Evolutionary conservation across 2,329 filamentous ascomycete species (phyloP).

Genomic region (Septoria linicola): DNA sequence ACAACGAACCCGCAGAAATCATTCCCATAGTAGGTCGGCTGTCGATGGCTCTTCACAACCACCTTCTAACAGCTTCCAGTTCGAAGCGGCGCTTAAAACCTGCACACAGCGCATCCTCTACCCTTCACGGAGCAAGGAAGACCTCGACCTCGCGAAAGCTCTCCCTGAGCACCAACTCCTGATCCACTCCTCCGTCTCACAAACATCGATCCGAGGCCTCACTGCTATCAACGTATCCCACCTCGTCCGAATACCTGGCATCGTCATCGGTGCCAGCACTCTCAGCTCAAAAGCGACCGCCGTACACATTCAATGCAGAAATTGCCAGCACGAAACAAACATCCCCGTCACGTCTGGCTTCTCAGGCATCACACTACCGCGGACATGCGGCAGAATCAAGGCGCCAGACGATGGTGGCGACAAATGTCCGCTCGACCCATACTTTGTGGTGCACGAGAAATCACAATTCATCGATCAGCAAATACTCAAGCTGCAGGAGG

Average conservation of each 20-base stretch:
- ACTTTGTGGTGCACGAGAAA: conserved; percentile 92
- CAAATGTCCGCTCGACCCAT: conserved; percentile 88
- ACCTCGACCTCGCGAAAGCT: conserved; percentile 49
- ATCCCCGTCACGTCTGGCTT: conserved; percentile 81
- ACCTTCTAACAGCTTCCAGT: conserved; percentile 55
- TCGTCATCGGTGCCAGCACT: conserved; percentile 95
- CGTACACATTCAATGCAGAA: conserved; percentile 83
- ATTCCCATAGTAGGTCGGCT: conserved; percentile 73
- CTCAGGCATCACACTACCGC: conserved; percentile 77
- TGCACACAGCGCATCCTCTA: conserved; percentile 94
- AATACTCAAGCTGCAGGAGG: conserved; percentile 95
- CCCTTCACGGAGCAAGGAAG: conserved; percentile 65
- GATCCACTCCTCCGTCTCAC: conserved; percentile 84
- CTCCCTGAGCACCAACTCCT: conserved; percentile 89
- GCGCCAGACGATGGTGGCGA: conserved; percentile 59
- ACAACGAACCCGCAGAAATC: conserved; percentile 85
- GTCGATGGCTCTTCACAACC: neutral
- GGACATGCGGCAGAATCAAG: conserved; percentile 65
- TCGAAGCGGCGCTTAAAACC: conserved; percentile 83
- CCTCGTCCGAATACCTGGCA: conserved; percentile 94
- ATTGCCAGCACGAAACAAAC: conserved; percentile 70
- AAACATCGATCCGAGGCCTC: conserved; percentile 90
- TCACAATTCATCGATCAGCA: conserved; percentile 96
- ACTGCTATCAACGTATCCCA: conserved; percentile 90
- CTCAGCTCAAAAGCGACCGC: conserved; percentile 93